Conservation (phyloP, 2,329 filamentous ascomycete species). For the Calonectria pauciramosa region DNA sequence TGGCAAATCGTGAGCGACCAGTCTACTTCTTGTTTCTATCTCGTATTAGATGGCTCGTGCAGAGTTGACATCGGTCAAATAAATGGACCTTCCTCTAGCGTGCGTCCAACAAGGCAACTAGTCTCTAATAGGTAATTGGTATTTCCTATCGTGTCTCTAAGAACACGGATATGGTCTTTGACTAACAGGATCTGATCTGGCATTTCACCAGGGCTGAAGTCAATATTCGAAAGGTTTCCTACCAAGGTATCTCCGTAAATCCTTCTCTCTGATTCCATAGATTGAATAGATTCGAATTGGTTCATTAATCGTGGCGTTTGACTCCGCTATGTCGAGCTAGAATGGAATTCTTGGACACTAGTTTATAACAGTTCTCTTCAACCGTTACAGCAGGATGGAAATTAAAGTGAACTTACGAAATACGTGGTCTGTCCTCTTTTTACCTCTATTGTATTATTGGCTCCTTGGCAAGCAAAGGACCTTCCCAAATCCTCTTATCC, state of each 20-base stretch:
- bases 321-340: background rate
- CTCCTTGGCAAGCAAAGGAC: background rate
- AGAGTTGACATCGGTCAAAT: background rate
- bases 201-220: background rate
- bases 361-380: background rate
- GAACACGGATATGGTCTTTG: background rate
- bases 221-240: background rate
- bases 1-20: background rate
- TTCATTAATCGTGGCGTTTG: background rate
- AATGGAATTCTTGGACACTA: background rate
- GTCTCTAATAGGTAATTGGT: background rate
- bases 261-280: background rate
- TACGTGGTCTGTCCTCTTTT: background rate
- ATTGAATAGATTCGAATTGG: background rate
- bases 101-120: no score
- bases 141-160: background rate
- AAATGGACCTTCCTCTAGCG: background rate
- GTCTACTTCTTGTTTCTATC: background rate
- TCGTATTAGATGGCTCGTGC: background rate
- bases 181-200: background rate
- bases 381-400: background rate
- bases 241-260: background rate
- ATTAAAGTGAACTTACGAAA: background rate
- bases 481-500: background rate
- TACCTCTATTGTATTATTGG: background rate